phyloP scores from a whole-genome alignment of 1,284 basidiomycete genomes.

The Apiotrichum veenhuisii region DNA sequence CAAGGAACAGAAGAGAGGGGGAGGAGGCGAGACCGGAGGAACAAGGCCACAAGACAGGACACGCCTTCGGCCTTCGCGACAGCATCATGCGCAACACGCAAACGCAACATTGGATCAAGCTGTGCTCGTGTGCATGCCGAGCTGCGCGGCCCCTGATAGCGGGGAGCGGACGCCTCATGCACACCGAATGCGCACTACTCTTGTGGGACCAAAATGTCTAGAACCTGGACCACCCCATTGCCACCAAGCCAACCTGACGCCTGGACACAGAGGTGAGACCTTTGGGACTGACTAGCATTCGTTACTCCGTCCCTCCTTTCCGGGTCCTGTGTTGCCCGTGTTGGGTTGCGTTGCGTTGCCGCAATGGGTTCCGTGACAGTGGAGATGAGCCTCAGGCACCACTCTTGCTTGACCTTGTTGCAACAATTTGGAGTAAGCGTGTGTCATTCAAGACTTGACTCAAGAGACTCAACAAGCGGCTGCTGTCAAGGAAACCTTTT shows the following conservation, averaged over 20 bases:
- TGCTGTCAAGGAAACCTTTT: too few relatives aligned
- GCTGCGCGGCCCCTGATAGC: conserved; percentile 18
- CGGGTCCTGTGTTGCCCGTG: too few relatives aligned
- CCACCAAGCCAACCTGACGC: too few relatives aligned
- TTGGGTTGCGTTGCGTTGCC: background rate
- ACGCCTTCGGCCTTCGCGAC: too few relatives aligned
- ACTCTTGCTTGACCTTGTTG: background rate
- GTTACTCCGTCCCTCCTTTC: too few relatives aligned
- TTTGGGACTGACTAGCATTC: too few relatives aligned
- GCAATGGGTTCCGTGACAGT: background rate
- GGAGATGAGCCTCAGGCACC: background rate
- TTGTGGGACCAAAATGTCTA: background rate
- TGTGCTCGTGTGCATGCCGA: background rate
- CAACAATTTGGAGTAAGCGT: background rate
- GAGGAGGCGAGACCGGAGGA: too few relatives aligned
- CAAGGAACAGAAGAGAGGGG: too few relatives aligned
- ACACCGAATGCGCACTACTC: conserved; percentile 3
- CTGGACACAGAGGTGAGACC: too few relatives aligned
- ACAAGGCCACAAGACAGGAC: too few relatives aligned
- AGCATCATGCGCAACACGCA: background rate
- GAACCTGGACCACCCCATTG: background rate
- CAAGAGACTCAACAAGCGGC: too few relatives aligned
- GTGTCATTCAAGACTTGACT: background rate
- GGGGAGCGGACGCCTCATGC: conserved; percentile 15
- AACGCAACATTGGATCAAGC: background rate